These are phyloP conservation scores for Xylariales sp. DNA, from an alignment of 2,329 filamentous ascomycete genomes.

Conservation along the genomic window DNA sequence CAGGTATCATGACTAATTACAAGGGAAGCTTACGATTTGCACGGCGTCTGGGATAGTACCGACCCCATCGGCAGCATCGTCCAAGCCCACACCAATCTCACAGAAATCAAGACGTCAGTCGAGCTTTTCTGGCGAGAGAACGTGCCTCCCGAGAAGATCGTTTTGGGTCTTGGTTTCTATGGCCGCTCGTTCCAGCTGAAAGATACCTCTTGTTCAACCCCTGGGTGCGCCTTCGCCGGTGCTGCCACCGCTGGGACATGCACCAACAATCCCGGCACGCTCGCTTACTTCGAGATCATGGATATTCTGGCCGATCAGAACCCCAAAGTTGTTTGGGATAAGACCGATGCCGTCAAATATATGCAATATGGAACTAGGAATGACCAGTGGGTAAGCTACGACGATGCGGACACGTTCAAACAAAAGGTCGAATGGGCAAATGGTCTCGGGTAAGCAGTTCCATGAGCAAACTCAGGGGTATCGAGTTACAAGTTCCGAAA, in stretches of 20 bases:
- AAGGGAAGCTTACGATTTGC: not conserved
- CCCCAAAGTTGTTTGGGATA: slow-evolving; percentile 11
- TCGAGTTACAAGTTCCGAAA: too few species aligned
- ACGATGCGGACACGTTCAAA: slow-evolving; percentile 24
- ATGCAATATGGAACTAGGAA: slow-evolving; percentile 20
- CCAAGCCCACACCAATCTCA: slow-evolving; percentile 4
- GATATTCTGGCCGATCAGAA: slow-evolving; percentile 13
- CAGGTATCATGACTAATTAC: not conserved
- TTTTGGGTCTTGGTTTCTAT: slow-evolving; percentile 7
- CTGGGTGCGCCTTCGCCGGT: slow-evolving; percentile 20
- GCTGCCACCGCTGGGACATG: slow-evolving; percentile 18
- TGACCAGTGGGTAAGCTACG: slow-evolving; percentile 29
- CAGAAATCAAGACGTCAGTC: not conserved
- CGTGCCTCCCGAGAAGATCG: slow-evolving; percentile 2
- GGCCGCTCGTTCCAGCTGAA: slow-evolving; percentile 13
- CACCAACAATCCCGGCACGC: slow-evolving; percentile 14
- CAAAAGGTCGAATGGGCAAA: slow-evolving; percentile 22
- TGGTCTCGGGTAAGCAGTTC: not conserved
- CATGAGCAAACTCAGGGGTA: too few species aligned
- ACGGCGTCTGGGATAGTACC: slow-evolving; percentile 6
- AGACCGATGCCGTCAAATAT: slow-evolving; percentile 22
- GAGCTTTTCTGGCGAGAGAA: slow-evolving; percentile 5
- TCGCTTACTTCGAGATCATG: slow-evolving; percentile 22
- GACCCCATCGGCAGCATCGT: not conserved
- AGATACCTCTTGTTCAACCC: slow-evolving; percentile 18